Conservation (phyloP, 768 basidiomycete species). For the Amanita molliuscula region DNA sequence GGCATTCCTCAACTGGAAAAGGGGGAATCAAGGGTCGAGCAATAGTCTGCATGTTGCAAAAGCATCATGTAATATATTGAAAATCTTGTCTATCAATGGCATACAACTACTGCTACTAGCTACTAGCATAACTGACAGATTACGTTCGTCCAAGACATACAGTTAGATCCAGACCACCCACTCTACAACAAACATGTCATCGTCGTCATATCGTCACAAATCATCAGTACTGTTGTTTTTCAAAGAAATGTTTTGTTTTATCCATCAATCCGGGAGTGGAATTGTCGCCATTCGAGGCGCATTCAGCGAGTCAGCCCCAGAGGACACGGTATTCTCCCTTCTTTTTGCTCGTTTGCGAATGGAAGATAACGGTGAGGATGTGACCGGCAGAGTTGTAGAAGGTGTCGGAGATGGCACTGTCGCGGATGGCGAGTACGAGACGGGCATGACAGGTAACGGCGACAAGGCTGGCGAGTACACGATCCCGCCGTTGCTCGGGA, state of each 20-base stretch:
- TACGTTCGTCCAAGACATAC: not conserved
- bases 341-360: not conserved
- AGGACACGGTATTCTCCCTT: not conserved
- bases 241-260: not conserved
- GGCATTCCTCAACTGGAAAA: too few relatives aligned
- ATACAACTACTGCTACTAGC: not conserved
- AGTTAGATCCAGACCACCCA: not conserved
- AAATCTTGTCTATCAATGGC: not conserved
- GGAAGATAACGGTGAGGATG: not conserved
- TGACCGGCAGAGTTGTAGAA: not conserved
- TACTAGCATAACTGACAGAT: not conserved
- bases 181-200: not conserved
- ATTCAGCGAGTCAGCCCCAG: not conserved
- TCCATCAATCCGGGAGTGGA: slow-evolving; percentile 1
- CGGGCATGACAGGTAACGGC: not conserved
- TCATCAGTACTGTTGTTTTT: not conserved
- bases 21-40: too few relatives aligned
- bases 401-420: not conserved
- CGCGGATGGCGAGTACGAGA: not conserved
- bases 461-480: not conserved
- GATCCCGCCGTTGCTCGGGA: not conserved
- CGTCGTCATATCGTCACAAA: not conserved
- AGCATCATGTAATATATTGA: not conserved
- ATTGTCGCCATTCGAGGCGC: slow-evolving; percentile 3
- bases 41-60: too few relatives aligned